A percentile compares a stretch with the other conserved stretches of the same genome.
phyloP scores from a whole-genome alignment of 306 rosid genomes.

The Oxytropis ochrocephala region DNA sequence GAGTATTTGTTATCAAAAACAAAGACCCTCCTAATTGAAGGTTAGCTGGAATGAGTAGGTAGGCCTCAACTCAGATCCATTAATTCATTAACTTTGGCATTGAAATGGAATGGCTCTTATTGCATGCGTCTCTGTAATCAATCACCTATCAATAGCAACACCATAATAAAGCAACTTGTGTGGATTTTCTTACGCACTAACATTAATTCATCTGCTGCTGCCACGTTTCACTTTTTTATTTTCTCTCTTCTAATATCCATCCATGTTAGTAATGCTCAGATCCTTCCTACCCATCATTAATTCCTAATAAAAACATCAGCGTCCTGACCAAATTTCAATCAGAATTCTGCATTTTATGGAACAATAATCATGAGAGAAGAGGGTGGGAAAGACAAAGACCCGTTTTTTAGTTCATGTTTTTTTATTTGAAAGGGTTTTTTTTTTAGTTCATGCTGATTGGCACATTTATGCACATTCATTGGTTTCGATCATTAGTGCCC shows the following conservation, averaged over 20 bases:
- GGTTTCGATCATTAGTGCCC: conserved; percentile 4
- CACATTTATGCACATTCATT: conserved; percentile 20
- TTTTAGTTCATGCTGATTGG: no score
- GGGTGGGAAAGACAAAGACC: conserved; percentile 27
- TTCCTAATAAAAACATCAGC: background rate
- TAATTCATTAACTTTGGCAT: background rate
- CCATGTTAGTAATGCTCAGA: no score
- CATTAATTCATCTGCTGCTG: background rate
- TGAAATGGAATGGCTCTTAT: conserved; percentile 4
- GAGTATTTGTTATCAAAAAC: no score
- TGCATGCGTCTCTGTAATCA: background rate
- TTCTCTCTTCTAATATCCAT: background rate
- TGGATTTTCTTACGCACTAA: background rate
- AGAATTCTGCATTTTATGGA: background rate
- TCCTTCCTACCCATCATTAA: background rate
- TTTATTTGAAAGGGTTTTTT: no score
- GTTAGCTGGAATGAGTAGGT: no score
- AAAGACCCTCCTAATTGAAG: no score
- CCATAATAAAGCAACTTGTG: background rate
- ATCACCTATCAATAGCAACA: conserved; percentile 5
- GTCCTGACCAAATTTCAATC: conserved; percentile 4
- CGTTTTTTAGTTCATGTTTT: conserved; percentile 5
- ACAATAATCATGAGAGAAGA: conserved; percentile 1
- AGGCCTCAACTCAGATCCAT: no score
- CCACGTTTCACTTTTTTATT: background rate